Percentiles rank a stretch among this genome's conserved stretches.
Conservation (phyloP, 2,329 filamentous ascomycete genomes). For the Acrocalymma vagum region DNA sequence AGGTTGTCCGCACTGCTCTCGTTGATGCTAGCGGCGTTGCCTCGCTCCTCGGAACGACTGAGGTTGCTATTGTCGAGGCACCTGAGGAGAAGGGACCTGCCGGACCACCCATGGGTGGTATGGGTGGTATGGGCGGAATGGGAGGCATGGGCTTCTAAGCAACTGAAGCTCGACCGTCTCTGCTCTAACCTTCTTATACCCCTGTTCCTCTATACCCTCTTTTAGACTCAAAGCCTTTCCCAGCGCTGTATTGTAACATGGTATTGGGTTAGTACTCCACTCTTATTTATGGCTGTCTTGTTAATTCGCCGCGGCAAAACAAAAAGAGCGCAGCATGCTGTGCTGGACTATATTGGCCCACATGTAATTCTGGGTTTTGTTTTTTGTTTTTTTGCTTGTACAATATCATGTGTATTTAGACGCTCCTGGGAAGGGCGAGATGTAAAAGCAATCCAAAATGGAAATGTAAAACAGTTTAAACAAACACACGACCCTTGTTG, state of each 20-base stretch:
- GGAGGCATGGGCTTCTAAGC: slow-evolving; percentile 71
- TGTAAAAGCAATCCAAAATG: slow-evolving; percentile 41
- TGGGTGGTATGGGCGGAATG: slow-evolving; percentile 57
- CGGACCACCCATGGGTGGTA: slow-evolving; percentile 59
- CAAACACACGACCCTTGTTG: too few relatives aligned
- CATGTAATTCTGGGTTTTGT: too few relatives aligned
- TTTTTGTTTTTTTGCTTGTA: slow-evolving; percentile 42
- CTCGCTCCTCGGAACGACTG: slow-evolving; percentile 94
- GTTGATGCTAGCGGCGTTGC: slow-evolving; percentile 95
- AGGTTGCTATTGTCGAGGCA: slow-evolving; percentile 97
- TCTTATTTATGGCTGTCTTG: slow-evolving; percentile 40
- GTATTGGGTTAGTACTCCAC: slow-evolving; percentile 46
- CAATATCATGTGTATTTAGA: slow-evolving; percentile 47
- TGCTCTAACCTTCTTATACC: slow-evolving; percentile 39
- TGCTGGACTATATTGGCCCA: too few relatives aligned
- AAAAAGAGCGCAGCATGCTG: slow-evolving; percentile 50
- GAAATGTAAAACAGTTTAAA: slow-evolving; percentile 35
- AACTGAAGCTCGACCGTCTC: slow-evolving; percentile 23
- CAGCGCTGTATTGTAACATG: slow-evolving; percentile 43
- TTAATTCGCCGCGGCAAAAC: slow-evolving; percentile 30
- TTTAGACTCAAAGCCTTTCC: slow-evolving; percentile 38
- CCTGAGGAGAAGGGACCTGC: slow-evolving; percentile 83
- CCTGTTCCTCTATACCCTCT: slow-evolving; percentile 42
- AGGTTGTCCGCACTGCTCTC: slow-evolving; percentile 97
- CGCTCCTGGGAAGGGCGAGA: slow-evolving; percentile 35